A percentile compares a stretch with the other conserved stretches of the same genome.
These are phyloP conservation scores for Pyrenula massariospora DNA, from an alignment of 495 filamentous ascomycete genomes.

Conservation along the genomic window DNA sequence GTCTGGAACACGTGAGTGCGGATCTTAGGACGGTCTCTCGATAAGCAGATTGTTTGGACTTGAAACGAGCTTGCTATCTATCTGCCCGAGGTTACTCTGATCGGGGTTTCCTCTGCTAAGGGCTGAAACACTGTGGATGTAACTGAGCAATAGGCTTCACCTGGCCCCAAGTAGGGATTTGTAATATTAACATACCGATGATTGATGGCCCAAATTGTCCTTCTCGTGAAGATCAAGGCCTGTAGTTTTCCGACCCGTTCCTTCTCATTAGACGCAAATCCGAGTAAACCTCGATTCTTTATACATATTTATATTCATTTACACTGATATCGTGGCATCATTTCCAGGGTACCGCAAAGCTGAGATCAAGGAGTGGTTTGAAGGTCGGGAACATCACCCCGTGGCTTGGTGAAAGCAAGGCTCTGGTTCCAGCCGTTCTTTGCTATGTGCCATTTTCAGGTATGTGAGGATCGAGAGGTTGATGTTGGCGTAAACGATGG, in stretches of 20 bases:
- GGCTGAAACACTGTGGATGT: background rate
- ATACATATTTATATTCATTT: no score
- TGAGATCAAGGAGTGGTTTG: no score
- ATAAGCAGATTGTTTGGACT: background rate
- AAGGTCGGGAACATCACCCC: no score
- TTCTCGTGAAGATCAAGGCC: no score
- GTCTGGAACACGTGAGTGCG: background rate
- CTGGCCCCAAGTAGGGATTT: background rate
- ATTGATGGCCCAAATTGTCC: no score
- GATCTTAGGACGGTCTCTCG: background rate
- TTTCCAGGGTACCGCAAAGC: no score
- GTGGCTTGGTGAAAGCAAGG: background rate
- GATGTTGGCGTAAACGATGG: background rate
- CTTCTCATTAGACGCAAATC: no score
- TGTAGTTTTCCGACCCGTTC: no score
- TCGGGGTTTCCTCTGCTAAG: background rate
- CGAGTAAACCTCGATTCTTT: no score
- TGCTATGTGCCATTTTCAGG: background rate
- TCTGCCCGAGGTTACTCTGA: background rate
- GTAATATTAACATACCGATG: background rate
- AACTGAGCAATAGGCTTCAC: background rate
- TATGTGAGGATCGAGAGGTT: background rate
- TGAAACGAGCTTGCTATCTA: background rate
- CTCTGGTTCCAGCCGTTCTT: background rate
- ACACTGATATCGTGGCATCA: no score